A percentile compares a stretch with the other conserved stretches of the same genome.
Evolutionary conservation across 805 yeast genomes (phyloP).

Genomic region (Spathaspora boniae): DNA sequence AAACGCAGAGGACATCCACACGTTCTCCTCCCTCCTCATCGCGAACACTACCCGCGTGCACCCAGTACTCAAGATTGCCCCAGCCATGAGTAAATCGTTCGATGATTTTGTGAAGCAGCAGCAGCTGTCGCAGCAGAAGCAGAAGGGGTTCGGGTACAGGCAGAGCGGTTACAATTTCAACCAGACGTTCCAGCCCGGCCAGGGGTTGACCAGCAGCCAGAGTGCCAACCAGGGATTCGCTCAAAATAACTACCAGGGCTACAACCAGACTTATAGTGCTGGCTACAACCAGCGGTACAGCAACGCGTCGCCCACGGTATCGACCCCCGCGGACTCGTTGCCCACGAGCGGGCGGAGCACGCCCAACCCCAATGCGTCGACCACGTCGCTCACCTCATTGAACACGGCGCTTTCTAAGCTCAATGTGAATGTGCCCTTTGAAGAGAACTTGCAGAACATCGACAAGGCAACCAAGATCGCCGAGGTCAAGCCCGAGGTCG

Average conservation of each 20-base stretch:
- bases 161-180: constrained; percentile 10
- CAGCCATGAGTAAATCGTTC: constrained; percentile 33
- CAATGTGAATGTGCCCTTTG: constrained; percentile 59
- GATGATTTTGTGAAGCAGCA: constrained; percentile 52
- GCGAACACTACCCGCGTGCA: too few species aligned
- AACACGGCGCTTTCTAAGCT: constrained; percentile 64
- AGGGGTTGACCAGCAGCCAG: neutral
- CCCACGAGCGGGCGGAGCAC: constrained; percentile 36
- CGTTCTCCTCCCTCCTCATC: too few species aligned
- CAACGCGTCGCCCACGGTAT: constrained; percentile 10
- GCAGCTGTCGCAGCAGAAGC: constrained; percentile 31
- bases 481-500: constrained; percentile 55
- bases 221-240: constrained; percentile 1
- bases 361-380: constrained; percentile 45
- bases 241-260: constrained; percentile 9
- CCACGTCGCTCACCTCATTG: constrained; percentile 71
- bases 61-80: neutral
- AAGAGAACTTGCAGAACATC: constrained; percentile 51
- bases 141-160: constrained; percentile 28
- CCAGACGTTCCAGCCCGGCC: neutral
- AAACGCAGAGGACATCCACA: too few species aligned
- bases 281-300: constrained; percentile 8
- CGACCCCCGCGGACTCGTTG: constrained; percentile 25
- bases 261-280: constrained; percentile 11
- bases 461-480: constrained; percentile 49